Base-by-base conservation (phyloP, 208 protist genomes). In the Leishmania tropica region DNA sequence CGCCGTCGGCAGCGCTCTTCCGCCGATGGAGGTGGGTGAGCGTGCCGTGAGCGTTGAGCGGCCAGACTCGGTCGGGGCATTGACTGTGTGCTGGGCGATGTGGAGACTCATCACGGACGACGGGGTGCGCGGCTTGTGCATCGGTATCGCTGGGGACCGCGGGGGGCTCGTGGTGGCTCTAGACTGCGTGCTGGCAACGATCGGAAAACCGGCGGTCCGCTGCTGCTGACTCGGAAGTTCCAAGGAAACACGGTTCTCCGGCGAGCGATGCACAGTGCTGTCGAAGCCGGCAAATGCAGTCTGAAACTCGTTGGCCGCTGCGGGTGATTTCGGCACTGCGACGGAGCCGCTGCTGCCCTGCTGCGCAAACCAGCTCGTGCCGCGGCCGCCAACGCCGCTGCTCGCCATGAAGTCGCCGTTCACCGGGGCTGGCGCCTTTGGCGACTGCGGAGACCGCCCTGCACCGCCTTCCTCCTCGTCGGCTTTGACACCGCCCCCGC, bases 221-320 rank as follows among this genome's bases (percentile, higher is more conserved):
- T 53, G 37, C 67, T 10, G 48, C 62, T 42, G 72, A 40, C 48
- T 5, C n/a, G 24, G 15, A 8, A 35, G 10, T 17, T 24, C 3
- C 42, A 74, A 13, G 68, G 68, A 6, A n/a, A n/a, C 35, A 51
- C 28, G 19, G 71, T 28, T 7, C 24, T 21, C 47, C 15, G 47
- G 71, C 45, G 71, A 75, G 71, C 47, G 68, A 47, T 31, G 68
- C 35, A 79, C 76, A 47, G 75, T 64, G 75, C 62, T 76, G 78
- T 76, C 77, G 47, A 85, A 81, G 58, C 81, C 76, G 0, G 68
- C 71, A 56, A 85, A 85, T 60, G 76, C 71, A 45, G 81, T 71
- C 60, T 51, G 76, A 6, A 77, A 48, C 60, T 80, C 76, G 58
- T 51, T 81, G 15, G 42, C 58, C 40, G 31, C 24, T 8, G 68